Evolutionary conservation across 805 yeast species (phyloP).

Genomic region (Teunomyces gatunensis): DNA sequence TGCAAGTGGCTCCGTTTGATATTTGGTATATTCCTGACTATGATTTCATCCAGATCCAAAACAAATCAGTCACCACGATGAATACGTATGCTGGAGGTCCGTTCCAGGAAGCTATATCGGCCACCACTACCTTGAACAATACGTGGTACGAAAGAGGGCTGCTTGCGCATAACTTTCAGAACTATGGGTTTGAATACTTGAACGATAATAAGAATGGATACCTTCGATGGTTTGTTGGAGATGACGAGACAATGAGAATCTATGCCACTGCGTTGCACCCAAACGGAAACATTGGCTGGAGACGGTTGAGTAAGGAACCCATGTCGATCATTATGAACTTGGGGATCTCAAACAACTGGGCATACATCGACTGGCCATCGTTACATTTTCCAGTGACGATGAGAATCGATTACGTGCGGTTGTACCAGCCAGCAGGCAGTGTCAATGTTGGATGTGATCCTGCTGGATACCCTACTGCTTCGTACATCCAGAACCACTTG

Average conservation of each 20-base stretch:
- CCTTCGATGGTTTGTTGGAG: slow-evolving; percentile 84
- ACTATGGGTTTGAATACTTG: slow-evolving; percentile 73
- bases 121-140: slow-evolving; percentile 70
- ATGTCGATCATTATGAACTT: slow-evolving; percentile 86
- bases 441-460: slow-evolving; percentile 82
- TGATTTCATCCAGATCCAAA: slow-evolving; percentile 70
- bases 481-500: slow-evolving; percentile 71
- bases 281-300: slow-evolving; percentile 85
- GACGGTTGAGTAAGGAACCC: slow-evolving; percentile 84
- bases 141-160: slow-evolving; percentile 78
- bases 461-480: slow-evolving; percentile 74
- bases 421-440: slow-evolving; percentile 76
- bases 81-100: slow-evolving; percentile 93
- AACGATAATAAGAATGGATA: slow-evolving; percentile 72
- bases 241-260: slow-evolving; percentile 70
- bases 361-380: slow-evolving; percentile 86
- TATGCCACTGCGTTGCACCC: slow-evolving; percentile 77
- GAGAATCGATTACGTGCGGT: slow-evolving; percentile 80
- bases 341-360: slow-evolving; percentile 92
- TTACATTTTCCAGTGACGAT: slow-evolving; percentile 75
- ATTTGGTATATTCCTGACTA: slow-evolving; percentile 94
- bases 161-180: slow-evolving; percentile 56
- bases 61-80: slow-evolving; percentile 69
- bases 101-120: slow-evolving; percentile 91
- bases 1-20: slow-evolving; percentile 91